Base-by-base conservation (phyloP, 2,329 filamentous ascomycete species). In the Dactylellina sp. region DNA sequence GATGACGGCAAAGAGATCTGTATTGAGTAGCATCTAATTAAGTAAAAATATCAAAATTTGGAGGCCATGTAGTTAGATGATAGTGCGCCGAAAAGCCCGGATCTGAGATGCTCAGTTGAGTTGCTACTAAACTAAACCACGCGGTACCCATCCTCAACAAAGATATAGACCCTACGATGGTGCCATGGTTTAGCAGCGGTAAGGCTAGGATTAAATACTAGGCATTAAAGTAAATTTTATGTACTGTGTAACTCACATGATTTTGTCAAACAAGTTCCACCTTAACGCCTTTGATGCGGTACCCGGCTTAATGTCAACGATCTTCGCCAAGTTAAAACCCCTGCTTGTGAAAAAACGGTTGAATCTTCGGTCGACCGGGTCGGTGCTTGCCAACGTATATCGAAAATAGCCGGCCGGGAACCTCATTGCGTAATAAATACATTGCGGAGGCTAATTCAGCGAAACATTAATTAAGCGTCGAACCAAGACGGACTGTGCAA, bases 401-500 rank as follows among this genome's bases (percentile, higher is more conserved):
- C 28, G 28, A 24, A 18, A 47, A 16, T 16, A 44, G 40, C 40
- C 40, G n/a, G 40, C 40, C n/a, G n/a, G n/a, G n/a, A n/a, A n/a
- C n/a, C n/a, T n/a, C 44, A 16, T 5, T 24, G 5, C 44, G 7
- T 9, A 4, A 47, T 5, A 47, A 20, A 9, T 9, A 22, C 20
- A 16, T 18, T 9, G 44, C 44, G 44, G 20, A 47, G 44, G 16
- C 20, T 47, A 47, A 47, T 47, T 47, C 44, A 47, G 44, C 44
- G 44, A 22, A 24, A 47, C n/a, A 2, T 22, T 47, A 9, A 47
- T 20, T 11, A 47, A 47, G 44, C 16, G 16, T 2, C 44, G n/a
- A 28, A 22, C 47, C 47, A 6, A 50, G 47, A 50, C 47, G 47
- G 47, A 50, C 47, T 25, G n/a, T 50, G 47, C 47, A 50, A 50